phyloP scores from a whole-genome alignment of 192 early-diverging fungal species.

The Umbelopsis sp. region DNA sequence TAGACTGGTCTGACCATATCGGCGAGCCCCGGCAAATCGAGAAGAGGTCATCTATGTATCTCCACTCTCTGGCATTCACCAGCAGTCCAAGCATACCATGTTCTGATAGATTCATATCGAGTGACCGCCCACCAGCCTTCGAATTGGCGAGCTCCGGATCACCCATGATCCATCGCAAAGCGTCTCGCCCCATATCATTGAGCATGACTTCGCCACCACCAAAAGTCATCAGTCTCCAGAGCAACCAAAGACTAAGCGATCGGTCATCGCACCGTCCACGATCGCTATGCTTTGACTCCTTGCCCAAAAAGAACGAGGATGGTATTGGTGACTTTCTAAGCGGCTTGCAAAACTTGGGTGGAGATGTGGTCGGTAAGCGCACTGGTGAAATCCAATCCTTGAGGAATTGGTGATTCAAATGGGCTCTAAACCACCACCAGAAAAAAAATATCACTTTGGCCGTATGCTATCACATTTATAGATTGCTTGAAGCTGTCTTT shows the following conservation, averaged over 20 bases:
- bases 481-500: too few species aligned
- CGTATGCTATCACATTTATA: too few species aligned
- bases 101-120: not conserved
- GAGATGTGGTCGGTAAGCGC: conserved; percentile 40
- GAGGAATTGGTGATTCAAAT: not conserved
- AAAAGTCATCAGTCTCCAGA: conserved; percentile 18
- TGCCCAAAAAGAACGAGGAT: not conserved
- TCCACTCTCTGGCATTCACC: not conserved
- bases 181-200: not conserved
- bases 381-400: conserved; percentile 21
- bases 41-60: conserved; percentile 4
- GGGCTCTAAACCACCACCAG: too few species aligned
- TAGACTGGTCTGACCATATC: not conserved
- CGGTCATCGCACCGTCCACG: not conserved
- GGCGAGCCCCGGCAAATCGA: not conserved
- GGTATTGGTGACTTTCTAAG: conserved; percentile 41
- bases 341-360: conserved; percentile 33
- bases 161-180: not conserved
- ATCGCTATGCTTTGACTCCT: conserved; percentile 23
- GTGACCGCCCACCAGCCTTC: not conserved
- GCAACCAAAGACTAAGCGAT: not conserved
- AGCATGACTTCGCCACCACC: conserved; percentile 16
- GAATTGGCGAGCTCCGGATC: not conserved
- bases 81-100: not conserved
- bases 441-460: too few species aligned